Conservation (phyloP, 768 basidiomycete species). For the Pleurotus platypus region DNA sequence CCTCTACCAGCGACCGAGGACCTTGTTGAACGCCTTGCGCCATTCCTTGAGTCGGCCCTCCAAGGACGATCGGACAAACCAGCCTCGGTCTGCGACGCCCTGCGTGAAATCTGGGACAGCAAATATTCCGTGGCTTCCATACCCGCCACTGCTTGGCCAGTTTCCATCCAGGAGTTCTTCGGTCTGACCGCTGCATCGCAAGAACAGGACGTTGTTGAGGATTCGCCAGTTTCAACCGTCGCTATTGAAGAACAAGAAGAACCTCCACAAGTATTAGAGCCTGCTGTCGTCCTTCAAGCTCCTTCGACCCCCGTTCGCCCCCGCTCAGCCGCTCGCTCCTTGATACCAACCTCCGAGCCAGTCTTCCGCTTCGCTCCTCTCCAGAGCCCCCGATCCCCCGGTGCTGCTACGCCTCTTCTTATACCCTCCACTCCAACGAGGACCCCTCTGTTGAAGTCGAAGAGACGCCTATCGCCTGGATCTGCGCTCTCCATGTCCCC, state of each 20-base stretch:
- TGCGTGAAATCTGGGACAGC: slow-evolving; percentile 59
- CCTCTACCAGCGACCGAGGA: slow-evolving; percentile 34
- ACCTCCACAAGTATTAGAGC: background rate
- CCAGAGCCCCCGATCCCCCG: slow-evolving; percentile 20
- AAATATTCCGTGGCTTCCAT: slow-evolving; percentile 36
- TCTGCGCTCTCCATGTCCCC: slow-evolving; percentile 19
- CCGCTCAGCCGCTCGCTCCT: background rate
- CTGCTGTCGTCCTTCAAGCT: background rate
- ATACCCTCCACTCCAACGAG: slow-evolving; percentile 30
- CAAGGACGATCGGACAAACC: slow-evolving; percentile 45
- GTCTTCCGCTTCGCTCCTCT: slow-evolving; percentile 21
- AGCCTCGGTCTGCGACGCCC: slow-evolving; percentile 41
- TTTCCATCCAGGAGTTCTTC: slow-evolving; percentile 29
- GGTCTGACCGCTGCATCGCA: slow-evolving; percentile 6
- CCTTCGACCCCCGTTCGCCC: slow-evolving; percentile 11
- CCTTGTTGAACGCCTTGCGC: slow-evolving; percentile 43
- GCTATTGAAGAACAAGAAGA: background rate
- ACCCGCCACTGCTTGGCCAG: slow-evolving; percentile 54
- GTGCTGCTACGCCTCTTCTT: background rate
- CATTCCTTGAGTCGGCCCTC: slow-evolving; percentile 59
- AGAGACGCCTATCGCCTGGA: slow-evolving; percentile 13
- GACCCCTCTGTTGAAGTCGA: slow-evolving; percentile 11
- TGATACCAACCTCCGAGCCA: slow-evolving; percentile 12
- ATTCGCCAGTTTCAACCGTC: slow-evolving; percentile 19
- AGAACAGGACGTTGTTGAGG: slow-evolving; percentile 10